Conservation (phyloP, 208 protist species). For the Crithidia bombi region DNA sequence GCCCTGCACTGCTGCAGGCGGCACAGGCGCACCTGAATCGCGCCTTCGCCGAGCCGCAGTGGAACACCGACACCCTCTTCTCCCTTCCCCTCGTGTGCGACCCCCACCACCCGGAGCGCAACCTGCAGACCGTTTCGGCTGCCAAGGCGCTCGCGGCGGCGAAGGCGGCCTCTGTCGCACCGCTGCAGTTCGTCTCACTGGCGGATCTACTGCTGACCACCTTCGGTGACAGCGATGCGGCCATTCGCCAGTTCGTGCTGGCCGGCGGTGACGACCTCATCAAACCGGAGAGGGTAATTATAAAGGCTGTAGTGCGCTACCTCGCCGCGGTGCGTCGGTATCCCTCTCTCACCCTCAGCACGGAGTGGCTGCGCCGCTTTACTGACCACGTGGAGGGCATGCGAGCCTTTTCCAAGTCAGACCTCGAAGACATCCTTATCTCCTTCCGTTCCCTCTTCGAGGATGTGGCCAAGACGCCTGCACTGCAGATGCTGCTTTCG, state of each 20-base stretch:
- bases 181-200: slow-evolving; percentile 77
- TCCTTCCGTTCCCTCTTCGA: slow-evolving; percentile 66
- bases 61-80: slow-evolving; percentile 75
- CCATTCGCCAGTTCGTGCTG: slow-evolving; percentile 54
- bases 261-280: slow-evolving; percentile 64
- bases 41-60: slow-evolving; percentile 66
- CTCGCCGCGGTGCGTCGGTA: slow-evolving; percentile 56
- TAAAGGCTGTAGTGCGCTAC: slow-evolving; percentile 56
- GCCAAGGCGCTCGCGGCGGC: slow-evolving; percentile 69
- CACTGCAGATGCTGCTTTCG: slow-evolving; percentile 61
- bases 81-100: slow-evolving; percentile 59
- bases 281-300: slow-evolving; percentile 14
- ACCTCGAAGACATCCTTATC: slow-evolving; percentile 65
- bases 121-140: slow-evolving; percentile 20
- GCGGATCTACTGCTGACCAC: slow-evolving; percentile 60
- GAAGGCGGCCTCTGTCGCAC: slow-evolving; percentile 56
- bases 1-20: slow-evolving; percentile 47
- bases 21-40: slow-evolving; percentile 53
- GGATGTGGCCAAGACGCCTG: slow-evolving; percentile 56
- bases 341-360: slow-evolving; percentile 36
- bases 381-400: slow-evolving; percentile 35
- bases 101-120: slow-evolving; percentile 24
- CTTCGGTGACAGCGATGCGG: slow-evolving; percentile 55
- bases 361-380: slow-evolving; percentile 65
- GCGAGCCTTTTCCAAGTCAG: slow-evolving; percentile 14